phyloP scores from a whole-genome alignment of 257 asterid species.

The Solanum pimpinellifolium region DNA sequence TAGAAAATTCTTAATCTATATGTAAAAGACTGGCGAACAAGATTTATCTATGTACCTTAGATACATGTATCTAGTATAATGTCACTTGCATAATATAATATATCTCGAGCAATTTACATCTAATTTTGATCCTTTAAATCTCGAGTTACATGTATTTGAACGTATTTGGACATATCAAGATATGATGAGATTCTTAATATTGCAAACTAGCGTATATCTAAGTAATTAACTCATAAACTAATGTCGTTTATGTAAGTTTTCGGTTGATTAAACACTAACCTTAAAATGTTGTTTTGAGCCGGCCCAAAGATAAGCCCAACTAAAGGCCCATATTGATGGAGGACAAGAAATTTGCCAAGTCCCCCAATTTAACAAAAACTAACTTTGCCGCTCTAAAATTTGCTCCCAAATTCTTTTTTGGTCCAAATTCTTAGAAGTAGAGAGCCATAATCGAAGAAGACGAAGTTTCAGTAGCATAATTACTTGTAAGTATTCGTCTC shows the following conservation, averaged over 20 bases:
- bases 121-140: neutral
- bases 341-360: neutral
- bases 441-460: neutral
- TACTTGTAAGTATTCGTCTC: neutral
- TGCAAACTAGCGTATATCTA: neutral
- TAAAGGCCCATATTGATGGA: neutral
- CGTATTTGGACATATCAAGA: no score
- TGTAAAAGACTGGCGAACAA: accelerated
- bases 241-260: neutral
- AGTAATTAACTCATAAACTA: neutral
- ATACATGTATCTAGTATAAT: neutral
- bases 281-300: neutral
- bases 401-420: neutral
- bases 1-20: no score
- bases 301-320: neutral
- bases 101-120: neutral
- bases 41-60: neutral
- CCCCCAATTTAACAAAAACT: neutral
- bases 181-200: no score
- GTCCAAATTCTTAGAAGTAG: neutral
- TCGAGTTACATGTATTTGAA: neutral
- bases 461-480: neutral
- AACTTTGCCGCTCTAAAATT: neutral
- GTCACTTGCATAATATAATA: neutral
- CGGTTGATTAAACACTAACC: neutral